Evolutionary conservation across 495 filamentous ascomycete genomes (phyloP), one percentile per base, ranked within the genome.

Genomic region (Penicillium odoratum): DNA sequence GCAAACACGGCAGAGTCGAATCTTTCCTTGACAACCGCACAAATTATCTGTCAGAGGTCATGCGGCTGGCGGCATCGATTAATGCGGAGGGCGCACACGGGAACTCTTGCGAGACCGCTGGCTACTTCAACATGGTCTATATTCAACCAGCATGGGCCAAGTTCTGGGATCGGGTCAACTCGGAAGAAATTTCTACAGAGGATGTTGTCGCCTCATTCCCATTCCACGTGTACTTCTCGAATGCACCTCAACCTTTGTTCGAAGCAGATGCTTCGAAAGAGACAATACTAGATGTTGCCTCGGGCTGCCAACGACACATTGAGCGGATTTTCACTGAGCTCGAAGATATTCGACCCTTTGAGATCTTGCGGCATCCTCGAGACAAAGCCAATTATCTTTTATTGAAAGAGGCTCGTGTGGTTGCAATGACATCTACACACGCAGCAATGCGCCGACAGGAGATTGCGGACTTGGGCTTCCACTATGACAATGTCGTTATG

Each of bases 381-480:
- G 94, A 98, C 68, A 96, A 92, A 69, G 90, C 92, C 31, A 97
- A 98, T 69, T 98, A 97, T 66, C 85, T 99, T 7, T 83, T 99
- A 13, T 85, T 93, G 7, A 98, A 93, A 65, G 94, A 98, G 69
- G 94, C 94, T 11, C 86, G 94, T 6, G 92, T 99, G 48, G 89
- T 99, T 60, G 94, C 94, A 52, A 98, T 98, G 95, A 99, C 94
- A 9, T 92, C 91, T 3, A 99, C 94, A 1, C 94, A 99, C 74
- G 95, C 94, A 10, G 94, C 94, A n/a, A 99, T 98, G 88, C 87
- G 93, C 56, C 81, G 92, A 48, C 86, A 90, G 58, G 94, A 98
- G 65, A 99, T 99, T 64, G 87, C 91, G 0, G 81, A 84, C 18
- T 80, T 97, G 45, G 95, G 94, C 6, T 98, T 99, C 79, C 89